phyloP scores from a whole-genome alignment of 2,329 filamentous ascomycete genomes.

The Corinectria fuckeliana region DNA sequence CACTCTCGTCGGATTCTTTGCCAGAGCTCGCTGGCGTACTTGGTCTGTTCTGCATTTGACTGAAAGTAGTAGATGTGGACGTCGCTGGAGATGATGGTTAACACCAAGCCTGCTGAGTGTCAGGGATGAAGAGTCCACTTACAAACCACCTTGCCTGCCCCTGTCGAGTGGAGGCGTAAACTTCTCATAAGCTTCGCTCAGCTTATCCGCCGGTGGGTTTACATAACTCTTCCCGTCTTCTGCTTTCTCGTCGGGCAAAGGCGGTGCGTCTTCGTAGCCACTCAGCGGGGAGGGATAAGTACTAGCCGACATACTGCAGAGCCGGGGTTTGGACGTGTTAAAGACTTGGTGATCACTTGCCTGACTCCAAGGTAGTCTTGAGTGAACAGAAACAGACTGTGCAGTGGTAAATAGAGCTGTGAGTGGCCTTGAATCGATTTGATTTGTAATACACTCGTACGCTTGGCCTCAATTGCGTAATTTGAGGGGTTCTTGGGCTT shows the following conservation, averaged over 20 bases:
- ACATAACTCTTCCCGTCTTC: conserved; percentile 80
- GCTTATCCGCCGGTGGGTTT: conserved; percentile 66
- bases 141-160: conserved; percentile 74
- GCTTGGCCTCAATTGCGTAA: background rate
- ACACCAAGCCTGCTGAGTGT: too few relatives aligned
- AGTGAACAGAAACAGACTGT: background rate
- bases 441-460: background rate
- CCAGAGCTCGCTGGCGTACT: conserved; percentile 76
- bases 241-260: conserved; percentile 63
- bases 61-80: conserved; percentile 85
- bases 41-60: conserved; percentile 64
- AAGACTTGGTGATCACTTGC: background rate
- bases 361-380: background rate
- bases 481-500: background rate
- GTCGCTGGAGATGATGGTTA: conserved; percentile 56
- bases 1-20: conserved; percentile 82
- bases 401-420: background rate
- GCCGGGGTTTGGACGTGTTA: background rate
- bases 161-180: conserved; percentile 75
- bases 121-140: conserved; percentile 40
- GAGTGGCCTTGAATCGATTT: background rate
- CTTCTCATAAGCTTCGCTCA: conserved; percentile 72
- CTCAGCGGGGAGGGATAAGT: conserved; percentile 56
- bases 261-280: conserved; percentile 63
- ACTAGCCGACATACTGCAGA: conserved; percentile 27